A percentile compares a stretch with the other conserved stretches of the same genome.
Conservation (phyloP, 495 filamentous ascomycete species). For the Pseudoneurospora amorphoporcata region DNA sequence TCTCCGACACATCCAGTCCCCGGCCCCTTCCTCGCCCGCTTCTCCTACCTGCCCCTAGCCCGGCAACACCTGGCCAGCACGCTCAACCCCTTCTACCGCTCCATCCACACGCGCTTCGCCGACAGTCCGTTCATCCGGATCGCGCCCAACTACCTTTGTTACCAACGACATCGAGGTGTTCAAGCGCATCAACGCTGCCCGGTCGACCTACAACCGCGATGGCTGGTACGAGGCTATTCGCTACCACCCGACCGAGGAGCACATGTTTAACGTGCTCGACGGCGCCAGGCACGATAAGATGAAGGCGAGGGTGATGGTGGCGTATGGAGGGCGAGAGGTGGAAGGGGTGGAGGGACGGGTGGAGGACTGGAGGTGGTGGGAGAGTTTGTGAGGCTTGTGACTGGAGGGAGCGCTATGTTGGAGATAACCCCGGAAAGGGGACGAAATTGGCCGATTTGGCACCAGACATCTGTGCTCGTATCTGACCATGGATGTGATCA, state of each 20-base stretch:
- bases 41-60: slow-evolving; percentile 8
- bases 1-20: slow-evolving; percentile 13
- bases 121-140: slow-evolving; percentile 20
- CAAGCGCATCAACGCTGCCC: slow-evolving; percentile 17
- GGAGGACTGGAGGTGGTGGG: background rate
- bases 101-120: slow-evolving; percentile 1
- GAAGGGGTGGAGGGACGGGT: background rate
- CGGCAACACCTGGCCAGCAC: background rate
- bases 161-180: slow-evolving; percentile 30
- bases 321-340: slow-evolving; percentile 32
- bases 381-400: background rate
- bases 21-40: slow-evolving; percentile 8
- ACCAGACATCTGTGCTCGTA: slow-evolving; percentile 18
- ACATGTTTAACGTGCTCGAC: slow-evolving; percentile 20
- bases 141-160: slow-evolving; percentile 25
- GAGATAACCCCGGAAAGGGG: background rate
- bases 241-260: slow-evolving; percentile 25
- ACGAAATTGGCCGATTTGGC: background rate
- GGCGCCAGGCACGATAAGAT: slow-evolving; percentile 15
- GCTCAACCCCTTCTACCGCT: slow-evolving; percentile 1
- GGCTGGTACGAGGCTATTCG: slow-evolving; percentile 21
- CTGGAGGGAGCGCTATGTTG: background rate
- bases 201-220: slow-evolving; percentile 17
- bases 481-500: slow-evolving; percentile 38
- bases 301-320: slow-evolving; percentile 20